A percentile compares a stretch with the other conserved stretches of the same genome.
Evolutionary conservation across 2,329 filamentous ascomycete genomes (phyloP).

Genomic region (Aspergillus terreus): DNA sequence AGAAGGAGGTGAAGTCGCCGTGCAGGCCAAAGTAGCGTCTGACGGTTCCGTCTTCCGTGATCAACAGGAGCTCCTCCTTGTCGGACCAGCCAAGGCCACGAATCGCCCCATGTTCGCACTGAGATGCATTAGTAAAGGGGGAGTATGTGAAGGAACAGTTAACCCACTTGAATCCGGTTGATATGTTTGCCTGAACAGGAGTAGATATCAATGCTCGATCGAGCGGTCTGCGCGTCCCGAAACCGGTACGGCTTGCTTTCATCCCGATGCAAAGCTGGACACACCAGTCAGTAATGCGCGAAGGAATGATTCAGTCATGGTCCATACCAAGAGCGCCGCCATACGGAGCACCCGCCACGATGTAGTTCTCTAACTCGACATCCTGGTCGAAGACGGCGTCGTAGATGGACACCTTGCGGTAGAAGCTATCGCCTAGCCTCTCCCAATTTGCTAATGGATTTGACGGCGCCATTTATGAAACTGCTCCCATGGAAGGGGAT

Average conservation of each 20-base stretch:
- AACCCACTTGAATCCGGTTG: conserved; percentile 63
- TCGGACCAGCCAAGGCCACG: conserved; percentile 94
- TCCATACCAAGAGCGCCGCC: conserved; percentile 83
- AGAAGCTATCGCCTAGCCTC: conserved; percentile 87
- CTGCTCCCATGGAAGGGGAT: not conserved
- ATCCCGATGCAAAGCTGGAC: conserved; percentile 80
- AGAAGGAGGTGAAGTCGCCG: conserved; percentile 92
- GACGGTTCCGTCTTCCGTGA: conserved; percentile 85
- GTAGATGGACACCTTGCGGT: conserved; percentile 91
- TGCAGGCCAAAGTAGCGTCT: conserved; percentile 89
- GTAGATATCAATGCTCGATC: conserved; percentile 89
- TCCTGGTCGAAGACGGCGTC: conserved; percentile 89
- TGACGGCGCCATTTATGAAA: conserved; percentile 40
- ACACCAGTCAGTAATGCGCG: not conserved
- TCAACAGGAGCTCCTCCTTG: conserved; percentile 84
- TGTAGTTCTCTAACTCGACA: conserved; percentile 90
- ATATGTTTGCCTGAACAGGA: conserved; percentile 88
- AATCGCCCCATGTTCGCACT: conserved; percentile 87
- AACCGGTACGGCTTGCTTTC: conserved; percentile 79
- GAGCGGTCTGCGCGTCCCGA: conserved; percentile 65
- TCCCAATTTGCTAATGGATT: conserved; percentile 89
- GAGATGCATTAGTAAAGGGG: not conserved
- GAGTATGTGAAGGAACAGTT: not conserved
- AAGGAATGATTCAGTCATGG: not conserved
- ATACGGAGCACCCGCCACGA: conserved; percentile 86